phyloP scores from a whole-genome alignment of 139 green algal genomes.

The Micractinium sp. region DNA sequence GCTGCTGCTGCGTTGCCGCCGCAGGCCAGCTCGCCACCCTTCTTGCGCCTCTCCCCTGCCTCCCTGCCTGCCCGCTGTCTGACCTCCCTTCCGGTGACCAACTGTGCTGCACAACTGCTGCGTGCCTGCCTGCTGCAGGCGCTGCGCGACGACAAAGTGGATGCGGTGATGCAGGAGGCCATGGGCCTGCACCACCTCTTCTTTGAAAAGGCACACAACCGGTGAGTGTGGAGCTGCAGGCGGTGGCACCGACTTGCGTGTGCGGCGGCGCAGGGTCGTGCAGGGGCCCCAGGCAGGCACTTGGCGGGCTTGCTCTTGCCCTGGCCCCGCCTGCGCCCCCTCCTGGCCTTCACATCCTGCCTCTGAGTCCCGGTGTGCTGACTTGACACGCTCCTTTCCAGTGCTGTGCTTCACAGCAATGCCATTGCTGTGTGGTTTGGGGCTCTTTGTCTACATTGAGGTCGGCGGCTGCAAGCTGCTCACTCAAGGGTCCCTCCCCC shows the following conservation, averaged over 20 bases:
- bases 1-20: not conserved
- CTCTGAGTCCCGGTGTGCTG: too few species aligned
- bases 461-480: too few species aligned
- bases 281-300: too few species aligned
- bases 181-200: not conserved
- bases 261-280: not conserved
- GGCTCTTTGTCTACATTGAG: not conserved
- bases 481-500: not conserved
- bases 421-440: not conserved
- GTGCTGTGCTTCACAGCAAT: too few species aligned
- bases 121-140: not conserved
- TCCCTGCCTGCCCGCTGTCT: not conserved
- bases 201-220: not conserved
- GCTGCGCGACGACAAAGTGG: not conserved
- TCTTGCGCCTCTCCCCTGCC: not conserved
- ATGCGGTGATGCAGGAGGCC: slow-evolving; percentile 5
- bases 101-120: not conserved
- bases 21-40: too few species aligned
- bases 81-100: not conserved
- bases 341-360: too few species aligned
- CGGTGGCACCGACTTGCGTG: too few species aligned
- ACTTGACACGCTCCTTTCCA: too few species aligned
- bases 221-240: slow-evolving; percentile 9
- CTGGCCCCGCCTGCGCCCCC: too few species aligned
- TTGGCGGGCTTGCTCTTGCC: too few species aligned